Conservation (phyloP, 495 filamentous ascomycete genomes). For the Penicillium parvum region DNA sequence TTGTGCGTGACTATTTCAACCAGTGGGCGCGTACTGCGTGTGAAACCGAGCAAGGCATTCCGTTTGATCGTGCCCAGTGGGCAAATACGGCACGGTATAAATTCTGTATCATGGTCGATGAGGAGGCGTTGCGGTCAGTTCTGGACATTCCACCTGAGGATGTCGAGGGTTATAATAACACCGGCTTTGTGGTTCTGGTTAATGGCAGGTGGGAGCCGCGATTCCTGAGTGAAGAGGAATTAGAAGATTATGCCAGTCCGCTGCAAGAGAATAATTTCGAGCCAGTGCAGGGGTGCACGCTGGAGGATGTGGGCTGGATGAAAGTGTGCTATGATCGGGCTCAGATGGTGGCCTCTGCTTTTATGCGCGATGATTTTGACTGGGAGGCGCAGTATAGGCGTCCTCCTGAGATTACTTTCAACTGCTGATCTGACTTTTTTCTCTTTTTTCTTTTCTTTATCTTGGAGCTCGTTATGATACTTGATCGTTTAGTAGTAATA, state of each 20-base stretch:
- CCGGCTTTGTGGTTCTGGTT: neutral
- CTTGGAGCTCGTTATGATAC: too few relatives aligned
- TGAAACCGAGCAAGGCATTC: constrained; percentile 4
- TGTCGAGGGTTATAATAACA: neutral
- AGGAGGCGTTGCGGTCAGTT: neutral
- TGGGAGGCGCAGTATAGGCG: neutral
- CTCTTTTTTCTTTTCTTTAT: too few relatives aligned
- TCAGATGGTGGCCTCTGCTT: too few relatives aligned
- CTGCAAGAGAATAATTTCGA: too few relatives aligned
- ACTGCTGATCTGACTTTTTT: too few relatives aligned
- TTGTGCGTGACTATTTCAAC: constrained; percentile 4
- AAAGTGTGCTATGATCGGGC: too few relatives aligned
- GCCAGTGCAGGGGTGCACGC: neutral
- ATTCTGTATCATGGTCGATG: constrained; percentile 7
- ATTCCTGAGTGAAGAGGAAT: neutral
- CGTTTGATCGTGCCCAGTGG: neutral
- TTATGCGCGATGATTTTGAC: neutral
- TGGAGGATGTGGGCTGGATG: neutral
- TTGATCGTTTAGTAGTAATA: too few relatives aligned
- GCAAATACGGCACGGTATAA: constrained; percentile 3
- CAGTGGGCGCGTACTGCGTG: constrained; percentile 3
- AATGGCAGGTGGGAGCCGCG: neutral
- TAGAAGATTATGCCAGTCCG: too few relatives aligned
- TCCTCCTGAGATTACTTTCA: neutral
- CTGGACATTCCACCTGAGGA: neutral